Percentiles rank a stretch among this genome's conserved stretches.
phyloP scores from a whole-genome alignment of 139 green algal species.

The Pleodorina starrii region DNA sequence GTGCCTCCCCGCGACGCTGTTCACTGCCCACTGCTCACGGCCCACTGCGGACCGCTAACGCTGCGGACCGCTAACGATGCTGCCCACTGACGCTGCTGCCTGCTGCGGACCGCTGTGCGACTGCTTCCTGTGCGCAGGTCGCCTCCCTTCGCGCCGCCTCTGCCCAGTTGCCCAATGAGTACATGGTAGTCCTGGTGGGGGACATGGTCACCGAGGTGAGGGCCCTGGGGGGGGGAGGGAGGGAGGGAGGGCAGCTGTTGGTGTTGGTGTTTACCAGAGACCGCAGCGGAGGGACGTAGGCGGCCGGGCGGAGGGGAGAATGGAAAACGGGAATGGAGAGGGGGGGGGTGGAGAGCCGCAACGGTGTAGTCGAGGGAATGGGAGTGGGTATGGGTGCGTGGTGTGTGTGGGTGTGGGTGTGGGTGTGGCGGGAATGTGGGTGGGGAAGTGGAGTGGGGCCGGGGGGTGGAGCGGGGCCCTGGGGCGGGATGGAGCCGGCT shows the following conservation, averaged over 20 bases:
- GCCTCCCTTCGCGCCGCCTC: constrained; percentile 76
- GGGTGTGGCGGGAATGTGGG: not conserved
- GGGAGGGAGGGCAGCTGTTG: not conserved
- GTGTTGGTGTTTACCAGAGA: too few relatives aligned
- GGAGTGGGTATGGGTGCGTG: too few relatives aligned
- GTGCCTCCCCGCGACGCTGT: too few relatives aligned
- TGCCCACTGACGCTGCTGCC: too few relatives aligned
- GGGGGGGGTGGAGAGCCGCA: too few relatives aligned
- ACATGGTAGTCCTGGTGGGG: constrained; percentile 91
- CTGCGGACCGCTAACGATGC: too few relatives aligned
- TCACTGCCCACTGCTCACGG: too few relatives aligned
- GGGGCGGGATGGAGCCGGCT: not conserved
- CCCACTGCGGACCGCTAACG: too few relatives aligned
- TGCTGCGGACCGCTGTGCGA: not conserved
- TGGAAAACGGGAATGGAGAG: too few relatives aligned
- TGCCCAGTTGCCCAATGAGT: constrained; percentile 89
- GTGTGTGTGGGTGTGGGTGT: too few relatives aligned
- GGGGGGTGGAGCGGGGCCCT: too few relatives aligned
- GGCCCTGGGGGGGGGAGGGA: not conserved
- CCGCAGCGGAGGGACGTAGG: not conserved
- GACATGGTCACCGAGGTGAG: constrained; percentile 95
- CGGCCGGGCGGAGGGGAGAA: not conserved
- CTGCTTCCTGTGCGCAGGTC: not conserved
- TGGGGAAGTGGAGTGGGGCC: not conserved
- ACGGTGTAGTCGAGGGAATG: too few relatives aligned